phyloP scores from a whole-genome alignment of 306 rosid genomes.

The Citrullus amarus region DNA sequence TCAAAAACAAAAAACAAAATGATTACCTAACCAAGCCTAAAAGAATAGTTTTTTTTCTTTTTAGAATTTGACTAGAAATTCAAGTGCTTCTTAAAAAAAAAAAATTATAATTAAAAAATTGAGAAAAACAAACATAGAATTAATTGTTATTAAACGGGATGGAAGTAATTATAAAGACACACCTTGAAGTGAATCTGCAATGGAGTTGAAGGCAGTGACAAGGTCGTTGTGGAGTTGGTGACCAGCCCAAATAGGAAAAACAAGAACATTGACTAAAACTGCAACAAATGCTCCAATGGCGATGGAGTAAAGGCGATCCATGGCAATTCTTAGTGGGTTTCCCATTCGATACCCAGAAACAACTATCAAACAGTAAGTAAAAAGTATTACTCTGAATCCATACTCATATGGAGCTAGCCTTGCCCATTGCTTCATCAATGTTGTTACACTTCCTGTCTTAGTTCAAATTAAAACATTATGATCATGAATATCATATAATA shows the following conservation, averaged over 20 bases:
- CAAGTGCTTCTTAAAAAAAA: no score
- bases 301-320: conserved; percentile 49
- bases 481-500: no score
- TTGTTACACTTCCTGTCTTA: conserved; percentile 35
- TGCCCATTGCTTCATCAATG: conserved; percentile 56
- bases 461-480: no score
- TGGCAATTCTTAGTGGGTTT: conserved; percentile 39
- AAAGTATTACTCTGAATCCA: conserved; percentile 46
- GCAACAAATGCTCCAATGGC: conserved; percentile 63
- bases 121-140: no score
- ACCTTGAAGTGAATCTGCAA: conserved; percentile 71
- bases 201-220: conserved; percentile 31
- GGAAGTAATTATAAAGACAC: no score
- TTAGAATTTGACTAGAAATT: no score
- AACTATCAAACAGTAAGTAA: conserved; percentile 50
- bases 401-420: conserved; percentile 47
- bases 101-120: no score
- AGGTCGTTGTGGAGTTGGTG: conserved; percentile 47
- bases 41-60: no score
- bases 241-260: conserved; percentile 73
- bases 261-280: conserved; percentile 41
- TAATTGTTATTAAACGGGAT: no score
- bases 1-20: no score
- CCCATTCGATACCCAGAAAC: conserved; percentile 63
- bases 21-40: no score